Evolutionary conservation across 2,329 filamentous ascomycete species (phyloP).

Genomic region (Sclerotinia minor): DNA sequence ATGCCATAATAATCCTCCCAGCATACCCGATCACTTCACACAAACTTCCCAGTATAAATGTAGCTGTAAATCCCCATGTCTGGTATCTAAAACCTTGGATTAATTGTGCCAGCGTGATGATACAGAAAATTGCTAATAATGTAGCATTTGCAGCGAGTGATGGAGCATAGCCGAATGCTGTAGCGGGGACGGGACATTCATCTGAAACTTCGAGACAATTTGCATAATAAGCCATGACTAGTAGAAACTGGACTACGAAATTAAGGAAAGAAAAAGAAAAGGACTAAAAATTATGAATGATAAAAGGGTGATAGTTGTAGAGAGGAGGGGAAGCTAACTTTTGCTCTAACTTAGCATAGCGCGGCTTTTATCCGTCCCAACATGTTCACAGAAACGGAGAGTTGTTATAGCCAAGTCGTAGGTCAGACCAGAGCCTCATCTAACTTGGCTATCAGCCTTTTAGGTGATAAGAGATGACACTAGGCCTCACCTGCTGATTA

Average conservation of each 20-base stretch:
- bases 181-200: background rate
- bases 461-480: background rate
- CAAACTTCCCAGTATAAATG: constrained; percentile 6
- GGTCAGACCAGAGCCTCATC: background rate
- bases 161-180: background rate
- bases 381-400: background rate
- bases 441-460: background rate
- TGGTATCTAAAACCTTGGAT: constrained; percentile 5
- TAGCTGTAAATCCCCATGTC: constrained; percentile 6
- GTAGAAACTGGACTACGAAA: too few relatives aligned
- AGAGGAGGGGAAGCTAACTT: background rate
- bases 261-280: background rate
- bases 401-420: background rate
- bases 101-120: constrained; percentile 9
- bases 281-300: background rate
- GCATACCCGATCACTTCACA: constrained; percentile 17
- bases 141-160: constrained; percentile 6
- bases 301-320: too few relatives aligned
- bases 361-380: background rate
- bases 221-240: background rate
- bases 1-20: constrained; percentile 6
- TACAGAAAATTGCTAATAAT: constrained; percentile 3
- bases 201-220: constrained; percentile 16
- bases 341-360: background rate
- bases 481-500: background rate